Conservation (phyloP, 2,329 filamentous ascomycete species). For the Pestalotiopsis sp. region DNA sequence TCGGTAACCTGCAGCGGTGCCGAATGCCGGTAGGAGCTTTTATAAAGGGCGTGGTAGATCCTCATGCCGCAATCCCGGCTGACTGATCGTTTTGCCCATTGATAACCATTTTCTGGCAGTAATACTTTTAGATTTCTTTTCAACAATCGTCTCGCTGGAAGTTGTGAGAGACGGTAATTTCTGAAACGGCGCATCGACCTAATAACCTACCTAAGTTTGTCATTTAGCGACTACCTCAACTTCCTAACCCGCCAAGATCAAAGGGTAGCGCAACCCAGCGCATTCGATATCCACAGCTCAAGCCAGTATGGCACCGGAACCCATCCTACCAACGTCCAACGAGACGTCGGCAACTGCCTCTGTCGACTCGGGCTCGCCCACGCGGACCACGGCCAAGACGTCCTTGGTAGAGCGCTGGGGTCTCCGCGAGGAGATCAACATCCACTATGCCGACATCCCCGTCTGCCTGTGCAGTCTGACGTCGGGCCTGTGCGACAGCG, state of each 20-base stretch:
- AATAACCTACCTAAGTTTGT: neutral
- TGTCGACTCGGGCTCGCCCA: neutral
- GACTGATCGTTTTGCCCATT: neutral
- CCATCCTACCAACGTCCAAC: constrained; percentile 14
- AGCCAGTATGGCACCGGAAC: constrained; percentile 8
- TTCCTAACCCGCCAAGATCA: neutral
- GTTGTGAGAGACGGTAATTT: neutral
- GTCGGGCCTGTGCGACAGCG: constrained; percentile 43
- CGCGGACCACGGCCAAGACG: neutral
- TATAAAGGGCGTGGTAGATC: neutral
- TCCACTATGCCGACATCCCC: constrained; percentile 34
- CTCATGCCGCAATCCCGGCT: neutral
- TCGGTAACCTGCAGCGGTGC: constrained; percentile 1
- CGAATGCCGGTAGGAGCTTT: neutral
- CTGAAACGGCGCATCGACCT: neutral
- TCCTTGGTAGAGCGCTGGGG: neutral
- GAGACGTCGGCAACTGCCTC: constrained; percentile 10
- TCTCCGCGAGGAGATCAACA: constrained; percentile 14
- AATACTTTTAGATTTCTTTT: neutral
- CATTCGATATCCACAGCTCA: neutral
- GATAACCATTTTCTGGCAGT: neutral
- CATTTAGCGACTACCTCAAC: neutral
- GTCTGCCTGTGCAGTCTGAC: constrained; percentile 43
- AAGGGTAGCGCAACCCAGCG: neutral
- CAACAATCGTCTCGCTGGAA: neutral